Conservation (phyloP, 1,284 basidiomycete species). For the Irpex lacteus region DNA sequence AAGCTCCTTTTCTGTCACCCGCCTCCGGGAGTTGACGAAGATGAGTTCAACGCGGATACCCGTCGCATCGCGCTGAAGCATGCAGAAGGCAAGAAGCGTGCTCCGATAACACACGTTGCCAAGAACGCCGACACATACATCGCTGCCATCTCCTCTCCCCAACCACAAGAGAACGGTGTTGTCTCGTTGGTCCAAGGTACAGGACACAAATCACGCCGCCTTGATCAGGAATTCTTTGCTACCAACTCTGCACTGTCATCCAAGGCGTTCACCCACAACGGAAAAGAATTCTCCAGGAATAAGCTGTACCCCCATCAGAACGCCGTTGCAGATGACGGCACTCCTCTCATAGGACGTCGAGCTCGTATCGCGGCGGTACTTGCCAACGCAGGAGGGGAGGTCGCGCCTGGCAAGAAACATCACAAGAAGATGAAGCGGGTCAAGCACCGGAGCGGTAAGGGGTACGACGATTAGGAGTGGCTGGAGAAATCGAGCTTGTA, state of each 20-base stretch:
- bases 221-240: conserved; percentile 88
- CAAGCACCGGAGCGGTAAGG: conserved; percentile 88
- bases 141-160: conserved; percentile 27
- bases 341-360: conserved; percentile 46
- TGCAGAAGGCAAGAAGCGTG: conserved; percentile 74
- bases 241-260: conserved; percentile 48
- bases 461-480: conserved; percentile 62
- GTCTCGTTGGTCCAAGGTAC: conserved; percentile 28
- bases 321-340: conserved; percentile 74
- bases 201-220: conserved; percentile 55
- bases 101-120: conserved; percentile 80
- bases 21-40: conserved; percentile 70
- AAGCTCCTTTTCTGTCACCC: conserved; percentile 90
- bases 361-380: conserved; percentile 47
- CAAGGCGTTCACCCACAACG: conserved; percentile 63
- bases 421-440: conserved; percentile 83
- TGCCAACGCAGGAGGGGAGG: conserved; percentile 40
- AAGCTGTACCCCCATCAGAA: conserved; percentile 82
- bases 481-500: background rate
- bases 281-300: conserved; percentile 60
- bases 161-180: conserved; percentile 16
- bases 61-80: conserved; percentile 62
- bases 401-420: conserved; percentile 72
- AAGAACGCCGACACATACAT: conserved; percentile 85
- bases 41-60: conserved; percentile 78